Percentiles rank a stretch among this genome's conserved stretches.
phyloP scores from a whole-genome alignment of 176 grass and related monocot species.

The Hordeum vulgare region MorexV3_pseudomolecules_assembly NC_058523.1:556143287-556143786 shows the following conservation, averaged over 20 bases:
- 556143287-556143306: background rate
- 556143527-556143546: background rate
- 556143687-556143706: background rate
- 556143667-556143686: background rate
- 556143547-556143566: background rate
- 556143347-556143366: background rate
- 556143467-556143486: constrained; percentile 13
- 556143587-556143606: constrained; percentile 15
- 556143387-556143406: constrained; percentile 2
- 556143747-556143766: too few relatives aligned
- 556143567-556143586: constrained; percentile 20
- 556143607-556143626: constrained; percentile 19
- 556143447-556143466: background rate
- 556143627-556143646: constrained; percentile 1
- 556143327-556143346: background rate
- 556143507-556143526: background rate
- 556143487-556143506: background rate
- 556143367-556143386: background rate
- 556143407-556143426: background rate
- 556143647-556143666: background rate
- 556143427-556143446: background rate
- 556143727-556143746: too few relatives aligned
- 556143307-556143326: background rate
- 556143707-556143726: background rate
- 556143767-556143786: background rate